phyloP scores from a whole-genome alignment of 2,329 filamentous ascomycete species.

The Botrytis paeoniae region DNA sequence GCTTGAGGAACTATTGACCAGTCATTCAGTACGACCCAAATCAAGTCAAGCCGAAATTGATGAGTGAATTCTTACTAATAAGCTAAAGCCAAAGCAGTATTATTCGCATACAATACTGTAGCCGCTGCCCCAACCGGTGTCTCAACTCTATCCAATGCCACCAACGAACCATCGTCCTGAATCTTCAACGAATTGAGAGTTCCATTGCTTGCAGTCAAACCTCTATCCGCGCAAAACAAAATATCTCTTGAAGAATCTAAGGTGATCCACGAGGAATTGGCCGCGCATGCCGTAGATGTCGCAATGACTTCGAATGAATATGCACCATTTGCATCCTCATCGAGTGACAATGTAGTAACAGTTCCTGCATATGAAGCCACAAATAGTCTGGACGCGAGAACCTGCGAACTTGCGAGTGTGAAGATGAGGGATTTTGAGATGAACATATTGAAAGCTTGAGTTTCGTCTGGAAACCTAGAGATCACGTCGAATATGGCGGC shows the following conservation, averaged over 20 bases:
- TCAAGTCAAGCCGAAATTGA: neutral
- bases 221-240: constrained; percentile 7
- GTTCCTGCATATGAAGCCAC: constrained; percentile 1
- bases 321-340: neutral
- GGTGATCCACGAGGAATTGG: neutral
- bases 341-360: neutral
- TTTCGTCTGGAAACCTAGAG: neutral
- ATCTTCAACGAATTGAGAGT: constrained; percentile 11
- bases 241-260: neutral
- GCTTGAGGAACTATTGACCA: neutral
- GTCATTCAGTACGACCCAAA: neutral
- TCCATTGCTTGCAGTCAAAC: neutral
- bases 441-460: constrained; percentile 2
- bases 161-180: neutral
- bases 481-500: neutral
- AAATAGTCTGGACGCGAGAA: constrained; percentile 1
- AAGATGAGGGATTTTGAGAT: neutral
- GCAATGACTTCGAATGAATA: constrained; percentile 1
- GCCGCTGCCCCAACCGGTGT: neutral
- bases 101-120: neutral
- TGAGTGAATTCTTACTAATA: neutral
- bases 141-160: constrained; percentile 5
- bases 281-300: neutral
- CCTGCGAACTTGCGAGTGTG: neutral
- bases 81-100: constrained; percentile 2